A percentile compares a stretch with the other conserved stretches of the same genome.
These are phyloP conservation scores for Hypoxylon rickii DNA, from an alignment of 495 filamentous ascomycete species.

Conservation along the genomic window DNA sequence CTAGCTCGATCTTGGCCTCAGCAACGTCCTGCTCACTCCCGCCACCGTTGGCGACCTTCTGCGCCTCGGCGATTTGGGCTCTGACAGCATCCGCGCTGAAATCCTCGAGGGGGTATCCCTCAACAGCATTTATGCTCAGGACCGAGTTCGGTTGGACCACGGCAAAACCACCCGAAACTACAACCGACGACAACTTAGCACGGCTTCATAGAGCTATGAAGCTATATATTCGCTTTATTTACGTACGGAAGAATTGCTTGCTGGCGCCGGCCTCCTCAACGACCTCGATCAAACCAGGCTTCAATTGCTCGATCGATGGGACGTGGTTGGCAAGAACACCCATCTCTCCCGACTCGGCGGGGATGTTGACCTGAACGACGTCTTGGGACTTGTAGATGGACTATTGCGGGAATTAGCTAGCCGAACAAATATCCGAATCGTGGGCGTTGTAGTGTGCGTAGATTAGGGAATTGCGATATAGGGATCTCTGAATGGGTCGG, in stretches of 20 bases:
- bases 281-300: conserved; percentile 92
- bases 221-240: conserved; percentile 40
- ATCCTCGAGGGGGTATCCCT: conserved; percentile 91
- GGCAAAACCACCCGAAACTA: conserved; percentile 96
- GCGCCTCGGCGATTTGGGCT: conserved; percentile 85
- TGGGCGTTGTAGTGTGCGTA: conserved; percentile 8
- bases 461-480: background rate
- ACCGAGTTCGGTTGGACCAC: conserved; percentile 93
- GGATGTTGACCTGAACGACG: conserved; percentile 95
- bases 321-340: conserved; percentile 99
- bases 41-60: conserved; percentile 87
- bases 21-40: conserved; percentile 98
- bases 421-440: conserved; percentile 3
- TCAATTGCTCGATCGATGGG: conserved; percentile 97
- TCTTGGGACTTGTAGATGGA: conserved; percentile 65
- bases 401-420: conserved; percentile 56
- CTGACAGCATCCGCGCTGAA: conserved; percentile 86
- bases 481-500: background rate
- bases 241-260: conserved; percentile 99
- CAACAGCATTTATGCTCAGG: conserved; percentile 96
- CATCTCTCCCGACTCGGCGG: conserved; percentile 98
- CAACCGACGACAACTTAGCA: conserved; percentile 24
- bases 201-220: conserved; percentile 4
- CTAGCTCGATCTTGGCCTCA: conserved; percentile 97
- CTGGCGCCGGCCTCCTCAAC: conserved; percentile 86